Conservation (phyloP, 768 basidiomycete genomes). For the Suillus ampliporus region DNA sequence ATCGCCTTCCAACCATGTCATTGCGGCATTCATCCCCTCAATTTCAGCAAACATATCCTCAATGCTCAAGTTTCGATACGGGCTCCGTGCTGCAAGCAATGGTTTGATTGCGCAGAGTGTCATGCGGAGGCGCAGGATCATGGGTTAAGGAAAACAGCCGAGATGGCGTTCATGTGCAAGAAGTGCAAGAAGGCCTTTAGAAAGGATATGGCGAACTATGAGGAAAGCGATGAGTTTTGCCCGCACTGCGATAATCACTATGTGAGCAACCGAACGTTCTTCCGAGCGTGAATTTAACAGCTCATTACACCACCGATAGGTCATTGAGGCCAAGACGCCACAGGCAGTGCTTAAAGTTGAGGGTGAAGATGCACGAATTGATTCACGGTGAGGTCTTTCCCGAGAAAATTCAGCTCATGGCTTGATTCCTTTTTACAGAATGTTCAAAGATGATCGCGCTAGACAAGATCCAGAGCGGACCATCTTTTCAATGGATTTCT, state of each 20-base stretch:
- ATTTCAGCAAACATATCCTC: conserved; percentile 86
- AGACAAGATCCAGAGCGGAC: conserved; percentile 57
- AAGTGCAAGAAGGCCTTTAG: conserved; percentile 96
- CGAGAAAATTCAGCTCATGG: neutral
- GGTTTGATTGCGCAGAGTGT: conserved; percentile 97
- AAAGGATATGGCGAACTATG: conserved; percentile 91
- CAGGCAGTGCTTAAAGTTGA: conserved; percentile 86
- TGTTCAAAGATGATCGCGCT: conserved; percentile 88
- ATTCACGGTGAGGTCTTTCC: conserved; percentile 68
- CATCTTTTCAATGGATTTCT: conserved; percentile 52
- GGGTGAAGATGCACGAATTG: conserved; percentile 88
- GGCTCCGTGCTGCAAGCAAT: conserved; percentile 96
- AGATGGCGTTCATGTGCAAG: conserved; percentile 87
- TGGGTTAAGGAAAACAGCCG: conserved; percentile 69
- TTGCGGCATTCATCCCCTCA: conserved; percentile 1
- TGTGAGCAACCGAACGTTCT: conserved; percentile 50
- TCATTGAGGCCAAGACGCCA: conserved; percentile 91
- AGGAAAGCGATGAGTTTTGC: conserved; percentile 98
- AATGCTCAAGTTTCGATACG: conserved; percentile 97
- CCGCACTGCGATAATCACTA: conserved; percentile 99
- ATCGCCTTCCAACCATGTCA: neutral
- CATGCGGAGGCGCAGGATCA: conserved; percentile 88
- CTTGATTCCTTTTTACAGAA: conserved; percentile 48
- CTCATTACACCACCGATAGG: conserved; percentile 48
- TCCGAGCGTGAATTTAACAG: neutral